Evolutionary conservation across 495 filamentous ascomycete species (phyloP), one percentile per base, ranked within the genome.

Genomic region (Penicillium roqueforti): DNA sequence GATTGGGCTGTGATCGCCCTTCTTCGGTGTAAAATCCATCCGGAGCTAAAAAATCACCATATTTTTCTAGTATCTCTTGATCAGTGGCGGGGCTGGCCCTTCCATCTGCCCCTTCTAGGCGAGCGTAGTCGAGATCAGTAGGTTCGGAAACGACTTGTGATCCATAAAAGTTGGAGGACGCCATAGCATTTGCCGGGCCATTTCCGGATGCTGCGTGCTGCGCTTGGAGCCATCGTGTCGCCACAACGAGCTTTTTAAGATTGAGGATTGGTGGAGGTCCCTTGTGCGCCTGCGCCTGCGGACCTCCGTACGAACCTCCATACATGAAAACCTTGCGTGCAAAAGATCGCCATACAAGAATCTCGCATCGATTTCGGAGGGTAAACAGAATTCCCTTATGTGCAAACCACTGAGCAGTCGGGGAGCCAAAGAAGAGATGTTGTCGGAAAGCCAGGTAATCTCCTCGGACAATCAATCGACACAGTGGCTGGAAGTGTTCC

Each of bases 311-410:
- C 64, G 79, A 73, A 26, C 83, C 81, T 40, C 71, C 72, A 16
- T 87, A 73, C 9, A 90, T 70, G 63, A 92, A 97, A 0, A 86
- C 84, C 45, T 83, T 86, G 8, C 93, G 82, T 11, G 86, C 82
- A 18, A 98, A 78, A 2, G 87, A 87, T 3, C 92, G 83, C 91
- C 89, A 96, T 7, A 96, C 80, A 0, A 95, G 77, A 3, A 88
- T 78, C 45, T 95, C 87, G 39, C 91, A 87, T 38, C 87, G 78
- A 62, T 85, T 85, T 7, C 80, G 73, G 3, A 96, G 72, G 18
- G 86, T 80, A 0, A 95, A 76, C 18, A 93, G 77, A 18, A 95
- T 76, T 0, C 87, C 86, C 56, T 83, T 86, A n/a, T 78, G 75
- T 9, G 86, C 80, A 61, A 96, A 88, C 89, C 88, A 97, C 44